Conservation (phyloP, 345 rosid species). For the Cardamine chenopodiifolia region DNA sequence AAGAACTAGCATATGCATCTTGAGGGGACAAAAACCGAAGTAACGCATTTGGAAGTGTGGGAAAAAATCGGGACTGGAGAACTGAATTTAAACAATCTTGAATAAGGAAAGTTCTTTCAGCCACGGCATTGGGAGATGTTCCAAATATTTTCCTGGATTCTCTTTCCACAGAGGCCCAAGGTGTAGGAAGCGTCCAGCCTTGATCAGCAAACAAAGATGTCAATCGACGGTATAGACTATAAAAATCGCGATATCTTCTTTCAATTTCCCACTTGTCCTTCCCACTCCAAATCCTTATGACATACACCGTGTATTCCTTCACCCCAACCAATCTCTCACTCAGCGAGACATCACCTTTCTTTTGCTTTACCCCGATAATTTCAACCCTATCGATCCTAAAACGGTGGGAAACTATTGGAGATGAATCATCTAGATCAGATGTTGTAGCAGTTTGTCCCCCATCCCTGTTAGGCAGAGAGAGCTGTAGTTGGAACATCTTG, state of each 20-base stretch:
- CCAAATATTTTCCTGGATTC: constrained; percentile 87
- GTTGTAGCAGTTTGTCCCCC: constrained; percentile 80
- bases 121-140: constrained; percentile 76
- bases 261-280: constrained; percentile 86
- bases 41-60: constrained; percentile 67
- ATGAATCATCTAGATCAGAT: constrained; percentile 55
- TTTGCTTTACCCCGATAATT: constrained; percentile 89
- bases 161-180: constrained; percentile 79
- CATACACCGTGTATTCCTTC: constrained; percentile 84
- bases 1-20: constrained; percentile 58
- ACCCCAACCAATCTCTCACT: constrained; percentile 97
- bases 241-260: constrained; percentile 92
- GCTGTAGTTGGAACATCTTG: constrained; percentile 54
- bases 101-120: constrained; percentile 84
- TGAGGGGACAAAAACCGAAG: constrained; percentile 76
- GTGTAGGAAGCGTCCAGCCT: constrained; percentile 85
- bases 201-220: constrained; percentile 72
- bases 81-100: constrained; percentile 79
- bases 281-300: constrained; percentile 78
- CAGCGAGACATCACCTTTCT: constrained; percentile 86
- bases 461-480: constrained; percentile 63
- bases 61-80: constrained; percentile 59
- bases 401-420: constrained; percentile 43
- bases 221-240: constrained; percentile 75
- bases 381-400: constrained; percentile 74